Base-by-base conservation (phyloP, 352 stramenopile species). In the Blastocystis sp. region DNA sequence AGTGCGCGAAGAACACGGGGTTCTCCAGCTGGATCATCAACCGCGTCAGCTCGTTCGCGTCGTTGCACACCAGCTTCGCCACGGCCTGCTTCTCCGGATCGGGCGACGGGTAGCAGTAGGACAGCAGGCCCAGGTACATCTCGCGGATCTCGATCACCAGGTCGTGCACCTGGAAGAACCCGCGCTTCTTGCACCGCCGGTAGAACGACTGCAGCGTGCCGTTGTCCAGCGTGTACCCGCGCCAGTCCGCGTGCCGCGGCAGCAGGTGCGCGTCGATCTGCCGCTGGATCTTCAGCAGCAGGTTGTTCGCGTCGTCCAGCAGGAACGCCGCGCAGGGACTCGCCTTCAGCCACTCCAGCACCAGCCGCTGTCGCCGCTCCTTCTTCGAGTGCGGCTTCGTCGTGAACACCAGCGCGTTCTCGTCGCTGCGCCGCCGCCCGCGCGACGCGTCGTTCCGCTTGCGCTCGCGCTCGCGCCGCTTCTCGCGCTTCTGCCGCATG, bases 121-220 rank as follows among this genome's bases (percentile, higher is more conserved):
- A 28, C 57, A 79, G 57, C 43, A 79, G 57, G 17, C 34, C 38
- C 7, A 79, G 34, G 24, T 63, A 79, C 24, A 79, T 79, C 69
- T 61, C 69, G 19, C 69, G 69, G n/a, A 79, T 79, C 34, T 79
- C 48, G 11, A 54, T 43, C 11, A 79, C 43, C 34, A 79, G 24
- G 11, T 45, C 28, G 14, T 79, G 14, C 43, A 64, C 11, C 24
- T 79, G 24, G 57, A 64, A 79, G 69, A 64, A 79, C 17, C 52
- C 21, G 19, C 57, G 34, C 11, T 24, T 42, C 2, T 64, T 42
- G 57, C 48, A 79, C 28, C 48, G 69, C 19, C 45, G 6, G n/a
- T 63, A 79, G 43, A 79, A 64, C 0, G 45, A 43, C 38, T 79
- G 69, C n/a, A 79, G 21, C 10, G 69, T 79, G n/a, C 38, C 69